phyloP scores from a whole-genome alignment of 352 stramenopile species.

The Pelagophyceae sp. region DNA sequence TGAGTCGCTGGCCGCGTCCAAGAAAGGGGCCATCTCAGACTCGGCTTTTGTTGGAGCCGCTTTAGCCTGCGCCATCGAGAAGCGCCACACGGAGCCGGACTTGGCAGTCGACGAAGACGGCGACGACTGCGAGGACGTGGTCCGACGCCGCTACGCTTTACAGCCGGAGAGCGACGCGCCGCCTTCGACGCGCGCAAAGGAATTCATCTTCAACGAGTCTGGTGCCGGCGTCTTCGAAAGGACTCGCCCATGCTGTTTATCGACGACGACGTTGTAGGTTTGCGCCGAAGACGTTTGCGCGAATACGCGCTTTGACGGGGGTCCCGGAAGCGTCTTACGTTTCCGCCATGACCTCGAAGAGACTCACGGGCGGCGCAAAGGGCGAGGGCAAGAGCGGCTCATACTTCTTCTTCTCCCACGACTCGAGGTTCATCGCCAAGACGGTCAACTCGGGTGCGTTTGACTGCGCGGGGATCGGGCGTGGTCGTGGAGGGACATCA shows the following conservation, averaged over 20 bases:
- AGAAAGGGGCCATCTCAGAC: no score
- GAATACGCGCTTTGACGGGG: slow-evolving; percentile 49
- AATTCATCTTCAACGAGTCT: slow-evolving; percentile 64
- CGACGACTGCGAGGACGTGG: background rate
- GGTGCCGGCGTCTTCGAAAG: no score
- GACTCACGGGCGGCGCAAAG: slow-evolving; percentile 65
- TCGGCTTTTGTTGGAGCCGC: background rate
- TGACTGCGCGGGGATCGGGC: no score
- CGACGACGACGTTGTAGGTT: no score
- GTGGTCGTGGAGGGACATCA: no score
- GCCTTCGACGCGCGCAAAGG: slow-evolving; percentile 39
- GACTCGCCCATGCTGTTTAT: no score
- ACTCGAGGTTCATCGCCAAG: slow-evolving; percentile 87
- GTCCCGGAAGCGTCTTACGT: slow-evolving; percentile 23
- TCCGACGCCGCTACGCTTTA: background rate
- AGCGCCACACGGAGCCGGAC: background rate
- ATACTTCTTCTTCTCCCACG: slow-evolving; percentile 93
- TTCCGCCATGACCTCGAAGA: slow-evolving; percentile 52
- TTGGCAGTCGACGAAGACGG: background rate
- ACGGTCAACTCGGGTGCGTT: no score
- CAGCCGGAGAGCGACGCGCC: slow-evolving; percentile 11
- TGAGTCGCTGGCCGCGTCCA: no score
- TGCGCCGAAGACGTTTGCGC: slow-evolving; percentile 52
- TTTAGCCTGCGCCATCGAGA: background rate
- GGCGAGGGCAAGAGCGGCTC: slow-evolving; percentile 87